Conservation (phyloP, 495 filamentous ascomycete genomes). For the Geopyxis carbonaria region DNA sequence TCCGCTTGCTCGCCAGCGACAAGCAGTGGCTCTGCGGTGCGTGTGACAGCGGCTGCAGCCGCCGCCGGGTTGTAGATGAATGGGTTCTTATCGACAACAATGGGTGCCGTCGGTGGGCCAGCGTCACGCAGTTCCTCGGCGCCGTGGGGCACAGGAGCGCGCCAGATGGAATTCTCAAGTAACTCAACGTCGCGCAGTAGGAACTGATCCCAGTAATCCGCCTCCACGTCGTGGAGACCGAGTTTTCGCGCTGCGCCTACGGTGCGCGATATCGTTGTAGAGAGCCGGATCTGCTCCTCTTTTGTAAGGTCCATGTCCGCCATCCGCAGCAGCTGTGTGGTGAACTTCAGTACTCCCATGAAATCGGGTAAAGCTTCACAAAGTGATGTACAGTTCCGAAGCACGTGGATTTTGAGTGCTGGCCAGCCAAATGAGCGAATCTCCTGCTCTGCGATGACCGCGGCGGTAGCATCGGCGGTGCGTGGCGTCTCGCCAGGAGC, state of each 20-base stretch:
- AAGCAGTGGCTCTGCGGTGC: constrained; percentile 46
- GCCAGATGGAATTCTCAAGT: constrained; percentile 34
- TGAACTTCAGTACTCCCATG: constrained; percentile 68
- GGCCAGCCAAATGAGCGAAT: constrained; percentile 45
- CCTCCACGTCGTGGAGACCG: constrained; percentile 48
- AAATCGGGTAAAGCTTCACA: constrained; percentile 91
- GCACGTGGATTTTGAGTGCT: constrained; percentile 64
- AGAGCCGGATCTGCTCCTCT: constrained; percentile 70
- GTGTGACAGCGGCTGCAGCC: too few relatives aligned
- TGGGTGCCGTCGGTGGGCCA: constrained; percentile 30
- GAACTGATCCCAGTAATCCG: constrained; percentile 94
- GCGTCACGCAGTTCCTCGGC: constrained; percentile 49
- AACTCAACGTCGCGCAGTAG: constrained; percentile 67
- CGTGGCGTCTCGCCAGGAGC: not conserved
- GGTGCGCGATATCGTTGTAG: constrained; percentile 70
- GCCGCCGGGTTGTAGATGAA: constrained; percentile 92
- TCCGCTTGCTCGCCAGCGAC: constrained; percentile 58
- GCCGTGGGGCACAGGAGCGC: constrained; percentile 51
- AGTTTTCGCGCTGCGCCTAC: constrained; percentile 55
- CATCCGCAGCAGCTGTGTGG: constrained; percentile 62
- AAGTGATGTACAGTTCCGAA: constrained; percentile 70
- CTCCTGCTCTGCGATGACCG: constrained; percentile 30
- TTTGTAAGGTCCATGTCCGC: constrained; percentile 61
- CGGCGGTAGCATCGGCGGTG: constrained; percentile 26
- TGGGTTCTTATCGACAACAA: constrained; percentile 40